Base-by-base conservation (phyloP, 2,329 filamentous ascomycete species). In the Alternaria consortialis region DNA sequence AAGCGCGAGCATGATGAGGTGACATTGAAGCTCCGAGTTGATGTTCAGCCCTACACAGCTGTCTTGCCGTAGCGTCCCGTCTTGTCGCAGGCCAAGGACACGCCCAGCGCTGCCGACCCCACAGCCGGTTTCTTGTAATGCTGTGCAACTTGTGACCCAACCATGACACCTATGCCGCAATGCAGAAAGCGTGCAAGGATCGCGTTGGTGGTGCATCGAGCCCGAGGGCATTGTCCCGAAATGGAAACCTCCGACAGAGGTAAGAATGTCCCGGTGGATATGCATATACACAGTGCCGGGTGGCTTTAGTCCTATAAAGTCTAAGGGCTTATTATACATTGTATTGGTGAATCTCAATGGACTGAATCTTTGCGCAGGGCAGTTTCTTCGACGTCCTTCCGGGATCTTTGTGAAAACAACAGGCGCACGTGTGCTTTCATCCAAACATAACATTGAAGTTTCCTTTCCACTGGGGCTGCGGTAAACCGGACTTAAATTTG, bases 21-120 rank as follows among this genome's bases (percentile, higher is more conserved):
- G 17, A 23, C n/a, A 15, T 40, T 47, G 29, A 51, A 32, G 36
- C 23, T 42, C 20, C n/a, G 31, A 17, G 32, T 32, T 34, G 17
- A 52, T 37, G 17, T 23, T 17, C 53, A 63, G 50, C 61, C 48
- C 57, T 48, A 44, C 53, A 27, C 53, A 56, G 46, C 43, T 25
- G 15, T 23, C 29, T 54, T 40, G 37, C 42, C 46, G 32, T 60
- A 48, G 50, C 46, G 46, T 42, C 36, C 27, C 52, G 40, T 36
- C 60, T 43, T 32, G 42, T 39, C 13, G 36, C 25, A 20, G 27
- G 42, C 37, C 46, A 36, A 53, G 36, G 34, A 36, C 42, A 37
- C 53, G 62, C 42, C 47, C 54, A 48, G 55, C 54, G 31, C 29
- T 56, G 57, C 59, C 50, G 55, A 62, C 59, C 60, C 54, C 56